These are phyloP conservation scores for Pyrrhoderma noxium DNA, from an alignment of 1,284 basidiomycete species.

Conservation along the genomic window DNA sequence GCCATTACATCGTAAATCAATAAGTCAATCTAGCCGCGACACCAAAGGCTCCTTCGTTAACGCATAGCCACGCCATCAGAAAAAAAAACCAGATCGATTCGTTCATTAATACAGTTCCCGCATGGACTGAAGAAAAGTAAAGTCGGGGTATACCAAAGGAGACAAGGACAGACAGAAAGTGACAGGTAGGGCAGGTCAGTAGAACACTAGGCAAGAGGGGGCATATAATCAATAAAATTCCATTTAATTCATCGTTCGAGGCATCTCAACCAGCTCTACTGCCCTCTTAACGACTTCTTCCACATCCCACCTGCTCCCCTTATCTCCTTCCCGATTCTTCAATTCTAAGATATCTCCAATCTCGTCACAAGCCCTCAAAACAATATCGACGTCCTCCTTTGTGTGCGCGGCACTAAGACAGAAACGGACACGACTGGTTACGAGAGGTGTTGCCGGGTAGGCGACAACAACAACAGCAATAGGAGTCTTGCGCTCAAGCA, in stretches of 20 bases:
- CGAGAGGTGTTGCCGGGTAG: slow-evolving; percentile 90
- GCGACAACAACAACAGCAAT: slow-evolving; percentile 88
- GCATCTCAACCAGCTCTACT: slow-evolving; percentile 65
- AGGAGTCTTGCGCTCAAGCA: slow-evolving; percentile 74
- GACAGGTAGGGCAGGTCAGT: no score
- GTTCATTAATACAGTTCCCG: no score
- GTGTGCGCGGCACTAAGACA: slow-evolving; percentile 94
- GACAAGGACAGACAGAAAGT: no score
- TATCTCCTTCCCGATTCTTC: slow-evolving; percentile 68
- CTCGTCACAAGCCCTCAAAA: slow-evolving; percentile 89
- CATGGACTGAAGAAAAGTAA: no score
- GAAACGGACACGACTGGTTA: slow-evolving; percentile 88
- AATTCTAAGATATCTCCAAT: slow-evolving; percentile 84
- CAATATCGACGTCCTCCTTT: slow-evolving; percentile 89
- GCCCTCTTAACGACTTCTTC: slow-evolving; percentile 74
- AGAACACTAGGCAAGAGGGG: no score
- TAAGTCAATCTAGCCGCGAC: no score
- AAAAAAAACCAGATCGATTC: no score
- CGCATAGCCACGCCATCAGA: no score
- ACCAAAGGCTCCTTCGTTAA: no score
- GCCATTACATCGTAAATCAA: no score
- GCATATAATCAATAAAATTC: no score
- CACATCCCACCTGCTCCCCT: slow-evolving; percentile 56
- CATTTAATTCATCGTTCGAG: background rate
- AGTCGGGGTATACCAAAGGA: no score